Percentiles rank a stretch among this genome's conserved stretches.
These are phyloP conservation scores for Candida sanyiensis DNA, from an alignment of 805 yeast genomes.

Conservation along the genomic window DNA sequence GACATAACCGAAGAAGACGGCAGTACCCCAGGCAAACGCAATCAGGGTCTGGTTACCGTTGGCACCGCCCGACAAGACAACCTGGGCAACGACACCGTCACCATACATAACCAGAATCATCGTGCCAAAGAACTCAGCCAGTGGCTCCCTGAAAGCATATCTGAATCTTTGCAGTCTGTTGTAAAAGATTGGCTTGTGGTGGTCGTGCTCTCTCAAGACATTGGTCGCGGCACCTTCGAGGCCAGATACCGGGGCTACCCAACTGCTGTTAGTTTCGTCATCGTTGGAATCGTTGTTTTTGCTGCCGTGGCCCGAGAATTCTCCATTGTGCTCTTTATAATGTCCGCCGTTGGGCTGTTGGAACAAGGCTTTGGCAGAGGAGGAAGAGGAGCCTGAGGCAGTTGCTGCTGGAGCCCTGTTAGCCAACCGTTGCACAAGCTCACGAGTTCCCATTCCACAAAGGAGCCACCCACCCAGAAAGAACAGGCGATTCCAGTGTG, in stretches of 20 bases:
- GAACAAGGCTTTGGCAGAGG: too few species aligned
- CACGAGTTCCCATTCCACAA: too few species aligned
- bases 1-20: conserved; percentile 45
- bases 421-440: too few species aligned
- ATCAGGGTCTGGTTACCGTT: conserved; percentile 39
- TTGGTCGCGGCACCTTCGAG: conserved; percentile 25
- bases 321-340: not conserved
- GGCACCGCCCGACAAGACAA: conserved; percentile 29
- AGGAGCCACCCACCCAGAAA: too few species aligned
- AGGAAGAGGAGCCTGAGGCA: too few species aligned
- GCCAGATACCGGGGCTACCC: conserved; percentile 26
- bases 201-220: conserved; percentile 10
- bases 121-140: conserved; percentile 50
- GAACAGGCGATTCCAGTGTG: too few species aligned
- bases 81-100: conserved; percentile 45
- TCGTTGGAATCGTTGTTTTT: not conserved
- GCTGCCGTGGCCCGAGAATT: not conserved
- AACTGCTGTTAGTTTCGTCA: conserved; percentile 9
- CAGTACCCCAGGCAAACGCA: conserved; percentile 49
- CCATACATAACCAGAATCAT: conserved; percentile 41
- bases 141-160: conserved; percentile 35
- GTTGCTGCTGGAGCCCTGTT: too few species aligned
- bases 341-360: too few species aligned
- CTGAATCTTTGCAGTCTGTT: conserved; percentile 23
- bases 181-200: conserved; percentile 13